Base-by-base conservation (phyloP, 2,329 filamentous ascomycete genomes). In the Hymenoscyphus repandus region DNA sequence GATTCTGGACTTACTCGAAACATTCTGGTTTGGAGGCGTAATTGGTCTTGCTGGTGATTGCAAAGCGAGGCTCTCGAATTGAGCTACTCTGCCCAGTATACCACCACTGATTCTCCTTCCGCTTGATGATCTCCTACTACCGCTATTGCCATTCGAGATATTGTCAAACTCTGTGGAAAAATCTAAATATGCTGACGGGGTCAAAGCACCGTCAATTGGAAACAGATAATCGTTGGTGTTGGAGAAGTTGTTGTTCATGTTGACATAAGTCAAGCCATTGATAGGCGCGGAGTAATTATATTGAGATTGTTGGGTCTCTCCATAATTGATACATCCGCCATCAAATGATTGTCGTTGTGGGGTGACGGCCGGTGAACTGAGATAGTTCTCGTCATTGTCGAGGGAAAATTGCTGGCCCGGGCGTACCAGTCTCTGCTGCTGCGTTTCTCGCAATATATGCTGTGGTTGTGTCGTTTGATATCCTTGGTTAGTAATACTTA, bases 361-460 rank as follows among this genome's bases (percentile, higher is more conserved):
- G 50, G 78, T 79, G 58, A 71, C 71, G 63, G 77, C 72, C 40
- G 79, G 77, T 45, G 80, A 80, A 59, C 79, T 69, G 37, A 81
- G 69, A 62, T 79, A 83, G 69, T 72, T 75, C 66, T 80, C 80
- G 70, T 71, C 62, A 58, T 66, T 66, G 57, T 63, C 62, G 54
- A 59, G 62, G 42, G 56, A 38, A 51, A 60, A 64, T 36, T 62
- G 57, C 52, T 62, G 77, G 79, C 86, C 85, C 82, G 86, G 86
- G 82, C 87, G 83, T 80, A 81, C 80, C 79, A 83, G 79, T 80
- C 82, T 82, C 77, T 90, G 88, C 84, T 88, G 83, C 82, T 92
- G 89, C 83, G 86, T 80, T 88, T 88, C 87, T 85, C 85, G 86
- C 84, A 90, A 80, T 74, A 82, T 78, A 80, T 90, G 86, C 80